A percentile compares a stretch with the other conserved stretches of the same genome.
Conservation (phyloP, 495 filamentous ascomycete species). For the Penicillium maclennaniae region DNA sequence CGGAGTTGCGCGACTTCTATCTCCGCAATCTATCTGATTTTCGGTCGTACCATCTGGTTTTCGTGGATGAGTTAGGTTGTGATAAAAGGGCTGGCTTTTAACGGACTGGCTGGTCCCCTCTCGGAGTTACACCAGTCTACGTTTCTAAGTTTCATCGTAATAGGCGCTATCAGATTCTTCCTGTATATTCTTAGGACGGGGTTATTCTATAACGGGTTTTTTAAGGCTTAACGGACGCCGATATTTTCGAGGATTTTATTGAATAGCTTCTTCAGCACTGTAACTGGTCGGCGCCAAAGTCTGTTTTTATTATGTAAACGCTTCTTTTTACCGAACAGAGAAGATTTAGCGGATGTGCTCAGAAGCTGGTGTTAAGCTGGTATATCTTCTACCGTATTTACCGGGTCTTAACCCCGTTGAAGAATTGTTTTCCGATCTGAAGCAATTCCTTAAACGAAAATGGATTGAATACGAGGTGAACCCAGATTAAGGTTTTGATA, state of each 20-base stretch:
- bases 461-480: conserved; percentile 22
- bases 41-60: conserved; percentile 1
- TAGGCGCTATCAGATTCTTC: conserved; percentile 35
- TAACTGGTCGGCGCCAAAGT: conserved; percentile 36
- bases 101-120: conserved; percentile 28
- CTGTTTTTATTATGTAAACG: conserved; percentile 21
- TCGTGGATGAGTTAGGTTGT: conserved; percentile 2
- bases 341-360: conserved; percentile 30
- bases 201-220: conserved; percentile 32
- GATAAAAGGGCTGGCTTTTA: conserved; percentile 12
- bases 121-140: conserved; percentile 29
- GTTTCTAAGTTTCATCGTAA: conserved; percentile 28
- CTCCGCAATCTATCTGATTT: neutral
- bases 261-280: conserved; percentile 35
- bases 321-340: conserved; percentile 31
- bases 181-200: conserved; percentile 35
- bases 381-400: conserved; percentile 26
- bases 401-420: conserved; percentile 28
- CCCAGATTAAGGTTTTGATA: conserved; percentile 32
- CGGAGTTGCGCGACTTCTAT: conserved; percentile 16
- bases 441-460: conserved; percentile 16
- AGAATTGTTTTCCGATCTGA: conserved; percentile 27
- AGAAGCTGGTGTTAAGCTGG: conserved; percentile 34
- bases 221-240: conserved; percentile 34
- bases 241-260: conserved; percentile 39